Base-by-base conservation (phyloP, 169 alveolate species). In the Eimeria maxima region DNA sequence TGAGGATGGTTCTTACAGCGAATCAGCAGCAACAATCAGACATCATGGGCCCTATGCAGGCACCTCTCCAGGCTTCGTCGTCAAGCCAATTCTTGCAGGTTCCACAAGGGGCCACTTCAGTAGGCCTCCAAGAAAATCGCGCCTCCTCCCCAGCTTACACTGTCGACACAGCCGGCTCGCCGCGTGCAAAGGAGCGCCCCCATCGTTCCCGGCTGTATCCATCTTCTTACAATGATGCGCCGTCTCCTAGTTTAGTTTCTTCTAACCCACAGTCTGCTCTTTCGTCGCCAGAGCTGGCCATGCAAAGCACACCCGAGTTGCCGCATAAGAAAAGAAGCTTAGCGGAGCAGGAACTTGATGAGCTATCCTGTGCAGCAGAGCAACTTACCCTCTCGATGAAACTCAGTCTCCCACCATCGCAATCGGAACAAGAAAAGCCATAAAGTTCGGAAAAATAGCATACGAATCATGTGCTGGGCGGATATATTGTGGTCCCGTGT, bases 291-390 rank as follows among this genome's bases (percentile, higher is more conserved):
- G 90, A 81, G 29, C n/a, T 81, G 74, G 67, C 73, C 5, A n/a
- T 53, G 71, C 90, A 81, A 53, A 47, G 53, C 8, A 50, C 50
- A 0, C 55, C 67, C 14, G 90, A 53, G n/a, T 11, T 16, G 45
- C 42, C 50, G 73, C 65, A 22, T 20, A 81, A 55, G 69, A 47
- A 63, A 13, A 2, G 90, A 42, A 81, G 90, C 20, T 27, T 81
- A 29, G 90, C 90, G 63, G 90, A 81, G 74, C 90, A 81, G 90
- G 90, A 81, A 24, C 90, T 81, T 50, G 90, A 81, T 55, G 90
- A 81, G 71, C 90, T 81, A 44, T 81, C 90, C 33, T 81, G 90
- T 33, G 90, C 90, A 50, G 90, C 90, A 81, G 74, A 81, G 42
- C 90, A 81, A 60, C 90, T 81, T 22, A 55, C 90, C 50, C 90